Percentiles rank a stretch among this genome's conserved stretches.
phyloP scores from a whole-genome alignment of 257 asterid genomes.

The Echium plantagineum region DNA sequence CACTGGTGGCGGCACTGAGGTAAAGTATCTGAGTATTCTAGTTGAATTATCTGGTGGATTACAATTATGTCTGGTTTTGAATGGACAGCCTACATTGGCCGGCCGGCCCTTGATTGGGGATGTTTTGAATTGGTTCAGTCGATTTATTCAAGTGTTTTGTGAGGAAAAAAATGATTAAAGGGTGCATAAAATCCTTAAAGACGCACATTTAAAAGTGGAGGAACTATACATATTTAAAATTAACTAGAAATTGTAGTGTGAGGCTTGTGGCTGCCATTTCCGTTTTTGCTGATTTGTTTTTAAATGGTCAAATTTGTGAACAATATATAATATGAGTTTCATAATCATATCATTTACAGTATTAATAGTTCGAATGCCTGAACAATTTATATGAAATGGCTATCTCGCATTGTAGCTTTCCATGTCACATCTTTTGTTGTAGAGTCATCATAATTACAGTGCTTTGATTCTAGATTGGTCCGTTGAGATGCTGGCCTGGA shows the following conservation, averaged over 20 bases:
- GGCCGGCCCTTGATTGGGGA: background rate
- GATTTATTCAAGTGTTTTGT: background rate
- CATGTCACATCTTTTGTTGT: background rate
- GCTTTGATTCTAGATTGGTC: constrained; percentile 20
- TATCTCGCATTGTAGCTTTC: background rate
- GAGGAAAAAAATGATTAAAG: no score
- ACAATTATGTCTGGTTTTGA: background rate
- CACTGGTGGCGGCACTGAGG: constrained; percentile 84
- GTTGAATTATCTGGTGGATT: background rate
- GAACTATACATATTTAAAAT: no score
- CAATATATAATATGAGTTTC: background rate
- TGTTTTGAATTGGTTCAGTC: background rate
- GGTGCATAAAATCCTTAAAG: no score
- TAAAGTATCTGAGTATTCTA: constrained; percentile 12
- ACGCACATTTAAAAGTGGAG: no score
- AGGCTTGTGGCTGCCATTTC: background rate
- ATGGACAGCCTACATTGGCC: background rate
- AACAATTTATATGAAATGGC: background rate
- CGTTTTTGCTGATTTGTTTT: background rate
- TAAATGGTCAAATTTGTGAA: background rate
- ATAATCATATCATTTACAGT: no score
- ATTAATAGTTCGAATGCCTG: background rate
- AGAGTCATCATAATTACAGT: background rate
- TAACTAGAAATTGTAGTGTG: no score
- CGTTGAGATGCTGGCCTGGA: constrained; percentile 26